A percentile compares a stretch with the other conserved stretches of the same genome.
phyloP scores from a whole-genome alignment of 1,139 yeast genomes.

The Yamadazyma epiphylla region DNA sequence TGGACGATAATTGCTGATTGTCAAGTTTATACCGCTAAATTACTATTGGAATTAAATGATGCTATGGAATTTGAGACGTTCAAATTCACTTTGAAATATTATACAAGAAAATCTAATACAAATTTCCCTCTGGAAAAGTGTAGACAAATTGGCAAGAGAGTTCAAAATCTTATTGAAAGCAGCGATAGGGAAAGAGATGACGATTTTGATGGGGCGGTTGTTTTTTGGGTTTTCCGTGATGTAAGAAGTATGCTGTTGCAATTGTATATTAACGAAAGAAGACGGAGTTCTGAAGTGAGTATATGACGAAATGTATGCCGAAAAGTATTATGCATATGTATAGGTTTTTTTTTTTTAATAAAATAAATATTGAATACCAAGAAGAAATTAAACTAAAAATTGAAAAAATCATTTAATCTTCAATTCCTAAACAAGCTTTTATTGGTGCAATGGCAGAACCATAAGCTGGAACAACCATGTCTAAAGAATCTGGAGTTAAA shows the following conservation, averaged over 20 bases:
- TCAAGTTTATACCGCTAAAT: constrained; percentile 14
- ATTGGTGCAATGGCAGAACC: too few relatives aligned
- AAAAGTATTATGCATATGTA: too few relatives aligned
- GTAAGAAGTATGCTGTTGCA: constrained; percentile 20
- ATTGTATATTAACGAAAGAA: constrained; percentile 14
- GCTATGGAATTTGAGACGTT: constrained; percentile 19
- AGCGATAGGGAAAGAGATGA: constrained; percentile 12
- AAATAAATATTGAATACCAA: too few relatives aligned
- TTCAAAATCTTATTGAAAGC: constrained; percentile 8
- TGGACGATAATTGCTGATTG: constrained; percentile 19
- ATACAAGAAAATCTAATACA: constrained; percentile 11
- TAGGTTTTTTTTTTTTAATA: too few relatives aligned
- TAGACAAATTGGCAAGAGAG: constrained; percentile 9
- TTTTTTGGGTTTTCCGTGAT: constrained; percentile 23
- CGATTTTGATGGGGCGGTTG: constrained; percentile 19
- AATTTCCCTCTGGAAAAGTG: constrained; percentile 8
- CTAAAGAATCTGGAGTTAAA: constrained; percentile 32
- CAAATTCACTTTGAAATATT: constrained; percentile 13
- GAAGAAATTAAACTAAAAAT: too few relatives aligned
- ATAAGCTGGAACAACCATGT: constrained; percentile 34
- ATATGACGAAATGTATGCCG: neutral
- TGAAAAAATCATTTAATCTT: too few relatives aligned
- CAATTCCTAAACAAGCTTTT: too few relatives aligned
- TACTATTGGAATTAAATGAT: constrained; percentile 11
- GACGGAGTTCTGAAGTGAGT: constrained; percentile 5